Conservation (phyloP, 345 rosid species). For the Syzygium jambos region DNA sequence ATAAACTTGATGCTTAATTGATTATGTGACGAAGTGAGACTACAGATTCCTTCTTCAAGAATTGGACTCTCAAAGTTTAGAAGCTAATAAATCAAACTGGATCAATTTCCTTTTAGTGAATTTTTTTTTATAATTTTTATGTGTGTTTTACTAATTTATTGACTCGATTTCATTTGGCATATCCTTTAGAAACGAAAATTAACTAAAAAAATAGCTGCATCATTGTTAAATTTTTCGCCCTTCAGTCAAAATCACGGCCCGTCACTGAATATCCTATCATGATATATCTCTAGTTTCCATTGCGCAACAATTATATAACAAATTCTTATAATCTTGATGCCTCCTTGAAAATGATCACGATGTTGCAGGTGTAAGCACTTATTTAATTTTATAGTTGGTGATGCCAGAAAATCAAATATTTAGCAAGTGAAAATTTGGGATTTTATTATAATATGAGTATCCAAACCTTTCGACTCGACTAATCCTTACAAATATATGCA, state of each 20-base stretch:
- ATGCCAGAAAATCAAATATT: neutral
- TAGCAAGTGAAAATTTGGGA: neutral
- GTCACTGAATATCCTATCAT: neutral
- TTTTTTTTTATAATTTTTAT: neutral
- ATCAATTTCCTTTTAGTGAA: neutral
- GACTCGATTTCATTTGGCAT: neutral
- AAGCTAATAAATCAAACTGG: neutral
- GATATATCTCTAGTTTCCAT: neutral
- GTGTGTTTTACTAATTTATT: neutral
- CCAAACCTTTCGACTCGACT: neutral
- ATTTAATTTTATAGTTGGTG: too few relatives aligned
- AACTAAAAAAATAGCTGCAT: neutral
- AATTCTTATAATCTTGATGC: neutral
- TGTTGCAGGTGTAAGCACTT: neutral
- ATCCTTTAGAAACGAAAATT: neutral
- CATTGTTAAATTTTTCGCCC: neutral
- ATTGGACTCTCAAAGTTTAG: neutral
- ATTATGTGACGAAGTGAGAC: neutral
- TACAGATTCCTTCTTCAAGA: neutral
- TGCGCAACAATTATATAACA: neutral
- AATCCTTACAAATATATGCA: neutral
- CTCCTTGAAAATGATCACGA: neutral
- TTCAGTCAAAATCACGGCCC: neutral
- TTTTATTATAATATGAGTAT: neutral
- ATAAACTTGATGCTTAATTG: neutral